Conservation (phyloP, 1,284 basidiomycete species). For the Pseudozyma thailandica region DNA sequence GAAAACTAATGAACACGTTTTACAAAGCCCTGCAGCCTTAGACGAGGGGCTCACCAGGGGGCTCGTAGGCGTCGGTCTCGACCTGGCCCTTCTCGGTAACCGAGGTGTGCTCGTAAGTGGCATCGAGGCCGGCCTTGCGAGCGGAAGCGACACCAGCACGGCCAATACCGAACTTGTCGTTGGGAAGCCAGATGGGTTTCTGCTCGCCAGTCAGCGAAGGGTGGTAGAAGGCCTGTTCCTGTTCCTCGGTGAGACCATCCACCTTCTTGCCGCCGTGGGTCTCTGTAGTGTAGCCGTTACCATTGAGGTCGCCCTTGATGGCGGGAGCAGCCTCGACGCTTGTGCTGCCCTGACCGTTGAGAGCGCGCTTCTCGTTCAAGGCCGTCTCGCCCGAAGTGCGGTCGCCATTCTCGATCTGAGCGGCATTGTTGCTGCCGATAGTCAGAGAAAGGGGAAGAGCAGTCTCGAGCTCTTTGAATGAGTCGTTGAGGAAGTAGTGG, state of each 20-base stretch:
- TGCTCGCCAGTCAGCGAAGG: conserved; percentile 61
- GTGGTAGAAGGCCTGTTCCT: conserved; percentile 57
- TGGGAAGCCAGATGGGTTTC: conserved; percentile 64
- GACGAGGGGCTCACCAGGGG: conserved; percentile 61
- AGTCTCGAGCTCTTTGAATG: conserved; percentile 57
- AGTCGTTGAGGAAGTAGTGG: conserved; percentile 67
- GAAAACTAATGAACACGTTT: neutral
- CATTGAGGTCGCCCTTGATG: conserved; percentile 9
- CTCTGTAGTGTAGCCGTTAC: conserved; percentile 29
- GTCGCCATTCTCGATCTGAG: conserved; percentile 15
- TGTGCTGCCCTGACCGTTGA: conserved; percentile 16
- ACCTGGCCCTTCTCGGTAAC: conserved; percentile 64
- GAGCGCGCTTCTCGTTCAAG: conserved; percentile 53
- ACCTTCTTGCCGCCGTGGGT: conserved; percentile 10
- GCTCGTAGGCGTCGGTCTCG: conserved; percentile 55
- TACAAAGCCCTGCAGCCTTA: conserved; percentile 6
- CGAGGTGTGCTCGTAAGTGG: conserved; percentile 58
- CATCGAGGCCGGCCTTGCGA: conserved; percentile 56
- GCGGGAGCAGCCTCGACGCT: conserved; percentile 17
- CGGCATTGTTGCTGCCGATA: conserved; percentile 11
- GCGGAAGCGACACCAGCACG: conserved; percentile 56
- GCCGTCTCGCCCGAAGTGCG: conserved; percentile 46
- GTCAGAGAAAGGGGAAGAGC: conserved; percentile 57
- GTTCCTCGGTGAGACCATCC: conserved; percentile 22
- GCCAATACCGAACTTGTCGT: conserved; percentile 65